Evolutionary conservation across 2,329 filamentous ascomycete genomes (phyloP), one percentile per base, ranked within the genome.

Genomic region (Botryotinia calthae): DNA sequence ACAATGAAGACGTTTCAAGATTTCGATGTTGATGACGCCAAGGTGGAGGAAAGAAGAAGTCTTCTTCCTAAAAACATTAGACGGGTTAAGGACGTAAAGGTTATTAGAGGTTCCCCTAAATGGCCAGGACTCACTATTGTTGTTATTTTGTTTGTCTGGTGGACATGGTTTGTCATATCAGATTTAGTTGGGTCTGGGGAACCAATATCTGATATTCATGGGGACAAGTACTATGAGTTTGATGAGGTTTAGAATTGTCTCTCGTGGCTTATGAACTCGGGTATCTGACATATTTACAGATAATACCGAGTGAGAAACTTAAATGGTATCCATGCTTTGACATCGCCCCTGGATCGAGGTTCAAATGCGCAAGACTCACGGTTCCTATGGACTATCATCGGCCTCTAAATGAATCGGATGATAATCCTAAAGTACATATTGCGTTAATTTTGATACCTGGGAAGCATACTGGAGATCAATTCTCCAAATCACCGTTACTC

Each of bases 341-440:
- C 28, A 37, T 37, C 37, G 37, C 25, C 7, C 61, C 18, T 34
- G 37, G 28, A 37, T 59, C 62, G 14, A 37, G 4, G 9, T 81
- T 82, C 71, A 78, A 80, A 73, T 86, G 84, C 76, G 82, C 85
- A 61, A 81, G 84, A 34, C 80, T 86, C 16, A 84, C 83, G 12
- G 82, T 86, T 6, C 83, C 85, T 16, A 84, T 86, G 82, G 84
- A 85, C 75, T 85, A 85, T 73, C 77, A 81, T 73, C 81, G 83
- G 22, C 83, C 83, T 14, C 73, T 85, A 61, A 82, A 82, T 73
- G 78, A 72, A 40, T 79, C 78, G 44, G 63, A 75, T 46, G 67
- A 76, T 34, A 77, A 78, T 31, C 78, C 78, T 18, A 79, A 79
- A 71, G 79, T 79, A 22, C 74, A 79, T 62, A 73, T 80, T 61